phyloP scores from a whole-genome alignment of 2,329 filamentous ascomycete species.

The Lasiodiplodia citricola region DNA sequence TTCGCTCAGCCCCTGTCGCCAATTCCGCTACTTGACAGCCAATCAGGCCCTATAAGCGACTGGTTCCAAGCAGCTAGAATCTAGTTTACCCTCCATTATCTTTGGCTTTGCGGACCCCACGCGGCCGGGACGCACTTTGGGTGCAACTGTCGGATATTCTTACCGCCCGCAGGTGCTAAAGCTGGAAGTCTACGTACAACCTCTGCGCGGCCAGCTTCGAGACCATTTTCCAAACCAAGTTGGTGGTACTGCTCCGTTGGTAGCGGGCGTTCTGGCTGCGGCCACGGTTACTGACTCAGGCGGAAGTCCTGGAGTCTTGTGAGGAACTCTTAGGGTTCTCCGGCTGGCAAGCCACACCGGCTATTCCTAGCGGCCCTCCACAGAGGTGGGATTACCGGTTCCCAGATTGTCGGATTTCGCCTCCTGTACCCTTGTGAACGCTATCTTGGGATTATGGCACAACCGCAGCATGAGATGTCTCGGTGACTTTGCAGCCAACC shows the following conservation, averaged over 20 bases:
- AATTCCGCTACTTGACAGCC: background rate
- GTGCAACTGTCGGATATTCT: slow-evolving; percentile 1
- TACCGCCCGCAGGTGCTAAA: background rate
- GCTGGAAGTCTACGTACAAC: slow-evolving; percentile 2
- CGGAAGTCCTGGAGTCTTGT: background rate
- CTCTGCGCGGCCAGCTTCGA: background rate
- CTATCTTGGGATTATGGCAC: slow-evolving; percentile 1
- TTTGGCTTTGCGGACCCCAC: slow-evolving; percentile 3
- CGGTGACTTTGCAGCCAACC: slow-evolving; percentile 9
- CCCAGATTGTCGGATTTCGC: slow-evolving; percentile 9
- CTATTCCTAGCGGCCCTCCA: slow-evolving; percentile 7
- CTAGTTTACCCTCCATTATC: slow-evolving; percentile 2
- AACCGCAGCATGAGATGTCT: slow-evolving; percentile 11
- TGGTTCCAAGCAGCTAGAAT: background rate
- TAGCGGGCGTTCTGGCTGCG: slow-evolving; percentile 1
- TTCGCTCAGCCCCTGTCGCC: background rate
- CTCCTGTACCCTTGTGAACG: background rate
- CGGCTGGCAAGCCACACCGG: background rate
- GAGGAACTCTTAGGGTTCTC: background rate
- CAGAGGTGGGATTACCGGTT: background rate
- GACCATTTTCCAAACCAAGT: slow-evolving; percentile 9
- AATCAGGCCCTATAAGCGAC: background rate
- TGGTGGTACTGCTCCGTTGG: slow-evolving; percentile 6
- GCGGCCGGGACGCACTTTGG: background rate
- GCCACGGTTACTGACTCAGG: slow-evolving; percentile 12